Evolutionary conservation across 345 rosid genomes (phyloP), one percentile per base, ranked within the genome.

Genomic region (Carallia brachiata): DNA sequence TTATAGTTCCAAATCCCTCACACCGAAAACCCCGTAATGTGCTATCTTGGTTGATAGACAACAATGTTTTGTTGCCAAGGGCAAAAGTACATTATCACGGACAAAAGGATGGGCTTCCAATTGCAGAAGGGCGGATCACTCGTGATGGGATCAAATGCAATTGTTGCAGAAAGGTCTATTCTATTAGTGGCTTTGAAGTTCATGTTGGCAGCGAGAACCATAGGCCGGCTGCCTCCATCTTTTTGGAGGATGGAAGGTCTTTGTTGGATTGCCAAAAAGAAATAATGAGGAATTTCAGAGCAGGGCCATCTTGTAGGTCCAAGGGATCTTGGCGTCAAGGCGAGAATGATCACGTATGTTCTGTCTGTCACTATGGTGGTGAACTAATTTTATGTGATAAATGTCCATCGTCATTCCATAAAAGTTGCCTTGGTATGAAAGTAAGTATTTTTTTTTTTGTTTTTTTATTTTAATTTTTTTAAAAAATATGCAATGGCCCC

Each of bases 331-430:
- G 77, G 65, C 75, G 36, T 64, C 77, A 70, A 63, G 78, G 79
- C 31, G 83, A 80, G 58, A 91, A 91, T 61, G 96, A 91, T 59
- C 12, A 61, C 67, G 40, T 84, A 73, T 91, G 98, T 78, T 82
- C 96, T 6, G 68, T 85, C 63, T 94, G 98, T 82, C 96, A 84
- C 57, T 88, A 85, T 52, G 97, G 97, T 2, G 96, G 98, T 55
- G 83, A 87, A 63, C 80, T 90, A 50, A 71, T 91, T 56, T 82
- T 91, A 61, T 94, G 95, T 68, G 97, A 91, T 67, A 79, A 71
- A 40, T 91, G 98, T 65, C 98, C 96, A 70, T 82, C 98, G n/a
- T 81, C 97, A 59, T 94, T 83, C 78, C 98, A 91, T 78, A 70
- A 64, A 76, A 70, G 65, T 64, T 94, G 97, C 81, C 84, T 94